These are phyloP conservation scores for Bifiguratus adelaidae DNA, from an alignment of 192 early-diverging fungal genomes.

Conservation along the genomic window DNA sequence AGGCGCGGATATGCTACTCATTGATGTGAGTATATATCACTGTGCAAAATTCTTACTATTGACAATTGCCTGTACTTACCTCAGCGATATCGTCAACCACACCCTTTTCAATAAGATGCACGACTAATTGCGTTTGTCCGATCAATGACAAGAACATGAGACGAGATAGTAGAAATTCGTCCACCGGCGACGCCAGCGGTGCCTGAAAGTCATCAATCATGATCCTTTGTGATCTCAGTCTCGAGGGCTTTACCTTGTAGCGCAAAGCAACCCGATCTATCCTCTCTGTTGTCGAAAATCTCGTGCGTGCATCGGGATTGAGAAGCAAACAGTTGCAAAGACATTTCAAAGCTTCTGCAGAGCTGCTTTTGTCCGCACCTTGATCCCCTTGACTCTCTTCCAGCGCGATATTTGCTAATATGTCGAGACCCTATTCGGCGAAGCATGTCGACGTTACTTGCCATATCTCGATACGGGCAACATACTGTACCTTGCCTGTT, in stretches of 20 bases:
- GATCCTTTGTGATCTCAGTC: too few relatives aligned
- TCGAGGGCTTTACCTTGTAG: too few relatives aligned
- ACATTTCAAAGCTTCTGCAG: slow-evolving; percentile 52
- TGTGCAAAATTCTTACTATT: neutral
- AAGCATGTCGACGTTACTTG: neutral
- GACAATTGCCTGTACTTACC: neutral
- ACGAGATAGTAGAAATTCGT: slow-evolving; percentile 17
- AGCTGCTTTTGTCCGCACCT: slow-evolving; percentile 17
- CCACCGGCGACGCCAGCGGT: slow-evolving; percentile 24
- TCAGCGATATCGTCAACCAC: neutral
- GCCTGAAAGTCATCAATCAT: slow-evolving; percentile 30
- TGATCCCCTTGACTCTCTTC: slow-evolving; percentile 9
- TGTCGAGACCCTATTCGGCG: neutral
- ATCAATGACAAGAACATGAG: slow-evolving; percentile 28
- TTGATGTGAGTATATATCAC: neutral
- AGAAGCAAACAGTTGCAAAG: slow-evolving; percentile 55
- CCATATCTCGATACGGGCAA: neutral
- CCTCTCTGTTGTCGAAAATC: too few relatives aligned
- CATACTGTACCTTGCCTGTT: neutral
- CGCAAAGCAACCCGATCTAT: too few relatives aligned
- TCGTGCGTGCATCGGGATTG: slow-evolving; percentile 27
- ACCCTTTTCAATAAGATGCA: slow-evolving; percentile 41
- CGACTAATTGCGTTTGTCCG: slow-evolving; percentile 53
- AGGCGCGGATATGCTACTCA: neutral
- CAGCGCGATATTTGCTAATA: slow-evolving; percentile 9